Evolutionary conservation across 352 stramenopile species (phyloP).

Genomic region (Phytophthora capsici): DNA sequence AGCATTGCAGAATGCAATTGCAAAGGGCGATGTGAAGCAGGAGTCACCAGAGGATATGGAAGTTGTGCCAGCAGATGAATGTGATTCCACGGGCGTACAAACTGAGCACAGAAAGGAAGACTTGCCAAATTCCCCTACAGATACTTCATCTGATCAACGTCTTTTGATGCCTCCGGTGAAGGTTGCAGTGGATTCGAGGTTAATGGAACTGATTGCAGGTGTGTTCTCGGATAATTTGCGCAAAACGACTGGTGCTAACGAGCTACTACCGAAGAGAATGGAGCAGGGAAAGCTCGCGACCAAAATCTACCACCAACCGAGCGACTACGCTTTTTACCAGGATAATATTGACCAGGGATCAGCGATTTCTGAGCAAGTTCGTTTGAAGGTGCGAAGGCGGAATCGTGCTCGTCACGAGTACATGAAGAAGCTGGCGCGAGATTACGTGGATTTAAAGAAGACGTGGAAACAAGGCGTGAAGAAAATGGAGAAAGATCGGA

Average conservation of each 20-base stretch:
- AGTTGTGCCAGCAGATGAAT: constrained; percentile 36
- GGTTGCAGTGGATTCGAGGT: constrained; percentile 63
- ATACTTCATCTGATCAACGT: constrained; percentile 4
- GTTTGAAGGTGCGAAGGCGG: constrained; percentile 63
- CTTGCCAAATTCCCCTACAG: constrained; percentile 5
- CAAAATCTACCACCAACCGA: constrained; percentile 76
- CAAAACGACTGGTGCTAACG: constrained; percentile 61
- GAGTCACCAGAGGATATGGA: constrained; percentile 48
- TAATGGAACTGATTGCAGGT: constrained; percentile 65
- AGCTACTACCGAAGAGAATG: constrained; percentile 57
- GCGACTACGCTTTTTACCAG: constrained; percentile 81
- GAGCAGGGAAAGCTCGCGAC: constrained; percentile 53
- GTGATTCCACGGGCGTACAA: neutral
- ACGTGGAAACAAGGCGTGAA: constrained; percentile 86
- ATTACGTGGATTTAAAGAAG: constrained; percentile 86
- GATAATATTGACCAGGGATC: constrained; percentile 64
- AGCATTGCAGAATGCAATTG: constrained; percentile 51
- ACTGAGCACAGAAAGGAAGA: neutral
- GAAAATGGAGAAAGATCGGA: constrained; percentile 88
- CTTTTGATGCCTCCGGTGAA: constrained; percentile 40
- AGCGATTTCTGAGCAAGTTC: constrained; percentile 58
- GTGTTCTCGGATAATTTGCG: constrained; percentile 73
- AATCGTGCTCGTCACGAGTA: constrained; percentile 76
- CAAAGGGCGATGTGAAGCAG: constrained; percentile 59
- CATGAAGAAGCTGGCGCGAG: constrained; percentile 71